These are phyloP conservation scores for Scytalidium sp. DNA, from an alignment of 2,329 filamentous ascomycete genomes.

Conservation along the genomic window DNA sequence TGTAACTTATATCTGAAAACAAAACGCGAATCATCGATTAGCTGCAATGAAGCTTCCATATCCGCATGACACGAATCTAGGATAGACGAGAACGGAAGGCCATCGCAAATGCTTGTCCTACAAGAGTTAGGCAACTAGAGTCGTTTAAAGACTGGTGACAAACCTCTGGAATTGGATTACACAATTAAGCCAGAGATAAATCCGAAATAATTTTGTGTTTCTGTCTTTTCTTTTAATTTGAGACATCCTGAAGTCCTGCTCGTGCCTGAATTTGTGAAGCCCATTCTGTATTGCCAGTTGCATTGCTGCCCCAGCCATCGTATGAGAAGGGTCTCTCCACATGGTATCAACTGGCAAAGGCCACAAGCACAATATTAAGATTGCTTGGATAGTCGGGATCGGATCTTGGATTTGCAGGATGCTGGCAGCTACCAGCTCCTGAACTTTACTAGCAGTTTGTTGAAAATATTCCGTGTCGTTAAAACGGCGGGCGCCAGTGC, in stretches of 20 bases:
- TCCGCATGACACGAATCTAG: too few relatives aligned
- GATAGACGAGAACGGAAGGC: constrained; percentile 2
- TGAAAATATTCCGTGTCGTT: constrained; percentile 30
- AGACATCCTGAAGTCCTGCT: constrained; percentile 36
- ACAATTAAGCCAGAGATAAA: constrained; percentile 33
- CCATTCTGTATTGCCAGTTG: constrained; percentile 38
- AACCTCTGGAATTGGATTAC: constrained; percentile 33
- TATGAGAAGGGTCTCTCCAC: constrained; percentile 36
- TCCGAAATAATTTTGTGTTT: constrained; percentile 28
- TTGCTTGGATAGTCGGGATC: constrained; percentile 35
- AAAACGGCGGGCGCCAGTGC: constrained; percentile 35
- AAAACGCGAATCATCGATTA: too few relatives aligned
- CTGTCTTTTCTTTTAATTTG: constrained; percentile 31
- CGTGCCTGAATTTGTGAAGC: constrained; percentile 33
- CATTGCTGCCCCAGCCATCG: constrained; percentile 35
- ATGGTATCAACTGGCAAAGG: constrained; percentile 36
- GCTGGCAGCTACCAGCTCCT: constrained; percentile 34
- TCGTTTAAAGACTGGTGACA: constrained; percentile 1
- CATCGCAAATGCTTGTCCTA: constrained; percentile 10
- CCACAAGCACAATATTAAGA: constrained; percentile 37
- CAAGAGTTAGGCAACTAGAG: too few relatives aligned
- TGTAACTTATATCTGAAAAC: too few relatives aligned
- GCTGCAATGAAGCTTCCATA: too few relatives aligned
- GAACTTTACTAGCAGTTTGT: constrained; percentile 28
- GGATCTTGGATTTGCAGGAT: constrained; percentile 28